Conservation (phyloP, 2,329 filamentous ascomycete species). For the Sarocladium strictum region DNA sequence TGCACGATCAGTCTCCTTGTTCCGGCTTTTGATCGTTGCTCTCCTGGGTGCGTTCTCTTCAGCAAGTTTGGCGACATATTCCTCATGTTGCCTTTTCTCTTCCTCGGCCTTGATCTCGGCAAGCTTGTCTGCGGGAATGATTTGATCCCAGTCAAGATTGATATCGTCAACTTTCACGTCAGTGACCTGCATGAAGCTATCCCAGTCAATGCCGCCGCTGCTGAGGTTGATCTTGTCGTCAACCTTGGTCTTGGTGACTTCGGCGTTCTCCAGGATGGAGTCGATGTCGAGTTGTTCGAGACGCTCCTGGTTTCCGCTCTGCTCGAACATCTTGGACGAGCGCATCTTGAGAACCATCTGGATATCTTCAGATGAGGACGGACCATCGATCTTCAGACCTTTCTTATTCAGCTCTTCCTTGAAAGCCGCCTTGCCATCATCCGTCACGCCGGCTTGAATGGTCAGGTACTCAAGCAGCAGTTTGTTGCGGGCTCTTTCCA, state of each 20-base stretch:
- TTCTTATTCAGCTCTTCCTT: conserved; percentile 73
- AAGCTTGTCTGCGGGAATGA: conserved; percentile 90
- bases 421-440: conserved; percentile 81
- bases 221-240: conserved; percentile 87
- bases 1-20: conserved; percentile 54
- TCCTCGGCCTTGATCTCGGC: conserved; percentile 87
- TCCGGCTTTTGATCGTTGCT: conserved; percentile 55
- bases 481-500: conserved; percentile 95
- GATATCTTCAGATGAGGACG: conserved; percentile 88
- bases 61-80: conserved; percentile 74
- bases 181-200: conserved; percentile 96
- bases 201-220: conserved; percentile 76
- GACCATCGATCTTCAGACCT: conserved; percentile 67
- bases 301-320: conserved; percentile 92
- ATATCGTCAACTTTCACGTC: conserved; percentile 89
- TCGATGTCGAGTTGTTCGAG: conserved; percentile 97
- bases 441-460: conserved; percentile 93
- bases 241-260: conserved; percentile 94
- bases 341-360: conserved; percentile 94
- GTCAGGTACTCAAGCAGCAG: conserved; percentile 95
- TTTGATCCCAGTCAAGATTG: conserved; percentile 90
- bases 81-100: conserved; percentile 74
- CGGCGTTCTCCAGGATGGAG: conserved; percentile 91
- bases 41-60: conserved; percentile 80
- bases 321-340: conserved; percentile 99